Conservation (phyloP, 2,329 filamentous ascomycete genomes). For the Trichoderma sp. region DNA sequence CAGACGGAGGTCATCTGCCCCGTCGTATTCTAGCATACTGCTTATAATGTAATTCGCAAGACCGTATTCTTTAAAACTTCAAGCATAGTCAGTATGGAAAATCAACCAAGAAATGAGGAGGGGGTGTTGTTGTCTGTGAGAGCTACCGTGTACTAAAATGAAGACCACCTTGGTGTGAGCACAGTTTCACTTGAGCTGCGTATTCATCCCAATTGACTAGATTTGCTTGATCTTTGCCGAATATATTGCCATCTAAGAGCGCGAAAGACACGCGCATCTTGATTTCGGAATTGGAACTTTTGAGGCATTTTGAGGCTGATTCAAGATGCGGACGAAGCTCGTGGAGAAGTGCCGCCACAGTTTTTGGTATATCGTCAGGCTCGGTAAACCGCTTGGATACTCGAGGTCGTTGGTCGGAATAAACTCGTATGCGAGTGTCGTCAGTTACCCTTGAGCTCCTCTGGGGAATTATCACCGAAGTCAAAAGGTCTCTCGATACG, state of each 20-base stretch:
- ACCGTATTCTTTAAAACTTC: slow-evolving; percentile 25
- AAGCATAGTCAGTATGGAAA: not conserved
- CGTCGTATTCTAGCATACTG: slow-evolving; percentile 23
- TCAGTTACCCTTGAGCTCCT: slow-evolving; percentile 29
- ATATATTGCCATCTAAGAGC: slow-evolving; percentile 35
- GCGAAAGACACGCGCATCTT: slow-evolving; percentile 43
- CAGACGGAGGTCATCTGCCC: slow-evolving; percentile 28
- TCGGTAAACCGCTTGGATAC: not conserved
- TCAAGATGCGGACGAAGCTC: slow-evolving; percentile 33
- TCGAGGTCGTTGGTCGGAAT: slow-evolving; percentile 35
- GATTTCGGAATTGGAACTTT: slow-evolving; percentile 35
- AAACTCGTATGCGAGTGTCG: slow-evolving; percentile 32
- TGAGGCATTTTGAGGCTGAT: slow-evolving; percentile 35
- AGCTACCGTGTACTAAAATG: slow-evolving; percentile 37
- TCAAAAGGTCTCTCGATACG: slow-evolving; percentile 35
- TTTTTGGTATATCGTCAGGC: not conserved
- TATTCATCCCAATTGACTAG: slow-evolving; percentile 37
- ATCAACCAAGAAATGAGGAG: not conserved
- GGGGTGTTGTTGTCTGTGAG: not conserved
- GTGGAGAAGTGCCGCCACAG: slow-evolving; percentile 25
- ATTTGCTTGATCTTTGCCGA: slow-evolving; percentile 35
- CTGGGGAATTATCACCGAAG: slow-evolving; percentile 39
- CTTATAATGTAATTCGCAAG: slow-evolving; percentile 23
- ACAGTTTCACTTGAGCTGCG: slow-evolving; percentile 35
- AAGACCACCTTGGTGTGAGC: slow-evolving; percentile 39